phyloP scores from a whole-genome alignment of 441 rosid genomes.

The Brassica hybrid region DNA sequence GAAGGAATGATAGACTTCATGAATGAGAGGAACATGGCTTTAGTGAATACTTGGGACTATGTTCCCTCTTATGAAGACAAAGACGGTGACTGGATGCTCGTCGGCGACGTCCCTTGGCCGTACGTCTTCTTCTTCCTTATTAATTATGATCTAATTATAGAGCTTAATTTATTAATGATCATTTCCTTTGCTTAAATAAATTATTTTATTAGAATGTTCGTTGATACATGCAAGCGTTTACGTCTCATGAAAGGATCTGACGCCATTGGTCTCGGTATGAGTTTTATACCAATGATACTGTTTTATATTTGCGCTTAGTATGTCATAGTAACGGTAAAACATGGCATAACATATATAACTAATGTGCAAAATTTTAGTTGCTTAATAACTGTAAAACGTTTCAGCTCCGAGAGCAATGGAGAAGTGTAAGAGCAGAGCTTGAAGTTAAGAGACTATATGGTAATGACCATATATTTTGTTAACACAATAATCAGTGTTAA shows the following conservation, averaged over 20 bases:
- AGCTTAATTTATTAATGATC: neutral
- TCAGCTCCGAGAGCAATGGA: conserved; percentile 98
- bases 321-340: neutral
- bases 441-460: conserved; percentile 39
- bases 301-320: neutral
- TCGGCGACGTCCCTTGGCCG: too few relatives aligned
- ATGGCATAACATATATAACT: neutral
- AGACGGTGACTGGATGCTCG: too few relatives aligned
- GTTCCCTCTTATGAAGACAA: too few relatives aligned
- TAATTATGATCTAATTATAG: neutral
- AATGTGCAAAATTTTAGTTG: neutral
- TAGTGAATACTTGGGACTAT: too few relatives aligned
- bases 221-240: conserved; percentile 45
- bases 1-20: too few relatives aligned
- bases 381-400: neutral
- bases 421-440: conserved; percentile 89
- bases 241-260: too few relatives aligned
- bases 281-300: neutral
- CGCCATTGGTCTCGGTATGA: conserved; percentile 43
- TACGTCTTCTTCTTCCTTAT: neutral
- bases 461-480: conserved; percentile 26
- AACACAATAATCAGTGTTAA: conserved; percentile 40
- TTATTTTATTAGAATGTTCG: conserved; percentile 39
- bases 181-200: neutral
- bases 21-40: too few relatives aligned